phyloP scores from a whole-genome alignment of 2,329 filamentous ascomycete genomes.

The Clonostachys sp. region DNA sequence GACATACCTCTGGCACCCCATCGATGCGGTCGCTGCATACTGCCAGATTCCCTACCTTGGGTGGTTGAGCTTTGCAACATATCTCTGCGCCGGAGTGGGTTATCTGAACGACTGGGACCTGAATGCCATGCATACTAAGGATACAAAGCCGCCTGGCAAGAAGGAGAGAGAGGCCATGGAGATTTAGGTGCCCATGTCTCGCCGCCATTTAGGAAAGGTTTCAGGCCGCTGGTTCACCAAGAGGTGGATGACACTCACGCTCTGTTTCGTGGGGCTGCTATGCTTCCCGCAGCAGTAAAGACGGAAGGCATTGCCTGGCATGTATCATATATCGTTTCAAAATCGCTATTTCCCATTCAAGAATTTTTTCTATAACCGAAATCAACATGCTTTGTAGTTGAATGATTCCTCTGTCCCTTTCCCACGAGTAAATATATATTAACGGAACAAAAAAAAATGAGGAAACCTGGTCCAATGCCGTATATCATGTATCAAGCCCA shows the following conservation, averaged over 20 bases:
- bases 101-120: constrained; percentile 67
- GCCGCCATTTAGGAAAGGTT: too few species aligned
- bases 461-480: neutral
- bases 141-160: constrained; percentile 9
- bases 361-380: too few species aligned
- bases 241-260: too few species aligned
- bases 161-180: constrained; percentile 3
- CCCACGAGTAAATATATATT: constrained; percentile 7
- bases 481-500: neutral
- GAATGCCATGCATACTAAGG: constrained; percentile 14
- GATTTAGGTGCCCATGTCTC: too few species aligned
- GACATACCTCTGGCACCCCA: constrained; percentile 68
- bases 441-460: constrained; percentile 5
- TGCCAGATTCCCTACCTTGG: constrained; percentile 75
- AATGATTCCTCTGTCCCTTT: neutral
- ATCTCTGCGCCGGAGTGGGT: constrained; percentile 68
- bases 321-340: too few species aligned
- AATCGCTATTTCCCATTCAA: too few species aligned
- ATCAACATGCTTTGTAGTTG: neutral
- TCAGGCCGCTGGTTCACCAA: too few species aligned
- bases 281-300: too few species aligned
- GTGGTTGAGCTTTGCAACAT: constrained; percentile 86
- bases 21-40: constrained; percentile 71
- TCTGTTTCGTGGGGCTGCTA: too few species aligned
- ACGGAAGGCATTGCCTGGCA: too few species aligned